Evolutionary conservation across 1,284 basidiomycete genomes (phyloP), one percentile per base, ranked within the genome.

Genomic region (Athelia psychrophila): DNA sequence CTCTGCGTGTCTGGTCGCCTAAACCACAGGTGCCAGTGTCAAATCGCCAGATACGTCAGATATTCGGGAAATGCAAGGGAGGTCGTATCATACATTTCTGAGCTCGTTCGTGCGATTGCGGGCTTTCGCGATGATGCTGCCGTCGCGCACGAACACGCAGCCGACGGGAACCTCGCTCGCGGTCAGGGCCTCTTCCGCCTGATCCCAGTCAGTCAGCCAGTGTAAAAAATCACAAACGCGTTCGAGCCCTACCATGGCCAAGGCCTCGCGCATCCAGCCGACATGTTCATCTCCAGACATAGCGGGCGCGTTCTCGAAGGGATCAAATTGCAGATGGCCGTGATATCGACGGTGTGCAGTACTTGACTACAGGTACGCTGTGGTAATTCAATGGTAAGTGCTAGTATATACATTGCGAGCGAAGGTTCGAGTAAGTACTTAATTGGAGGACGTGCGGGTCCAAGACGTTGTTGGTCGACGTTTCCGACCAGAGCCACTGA

Each of bases 1-100:
- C 70, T 99, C 97, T 40, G 97, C 96, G 65, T 99, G 97, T 50
- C 96, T 81, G 3, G 96, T 99, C 0, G 95, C 95, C 95, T 97
- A 59, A 35, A n/a, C 33, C n/a, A 35, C 33, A 45, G 50, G n/a
- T 24, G 3, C 27, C 35, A 47, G 47, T 47, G 5, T 6, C 27
- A 30, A 13, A 30, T 5, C 5, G 13, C 13, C 27, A 30, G 27
- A 30, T 6, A 23, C 44, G 44, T 6, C 13, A 23, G 48, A 51
- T 51, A 33, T 35, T 32, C 27, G 44, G 35, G 47, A 54, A 42
- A 38, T 13, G 32, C 52, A 38, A 42, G n/a, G n/a, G n/a, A n/a
- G n/a, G n/a, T n/a, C n/a, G n/a, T n/a, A n/a, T n/a, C 12, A 47
- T 18, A 95, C 94, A 71, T 98, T 97, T 48, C 87, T 78, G 56